Evolutionary conservation across 2,329 filamentous ascomycete species (phyloP).

Genomic region (Penicillium fuscoglaucum): DNA sequence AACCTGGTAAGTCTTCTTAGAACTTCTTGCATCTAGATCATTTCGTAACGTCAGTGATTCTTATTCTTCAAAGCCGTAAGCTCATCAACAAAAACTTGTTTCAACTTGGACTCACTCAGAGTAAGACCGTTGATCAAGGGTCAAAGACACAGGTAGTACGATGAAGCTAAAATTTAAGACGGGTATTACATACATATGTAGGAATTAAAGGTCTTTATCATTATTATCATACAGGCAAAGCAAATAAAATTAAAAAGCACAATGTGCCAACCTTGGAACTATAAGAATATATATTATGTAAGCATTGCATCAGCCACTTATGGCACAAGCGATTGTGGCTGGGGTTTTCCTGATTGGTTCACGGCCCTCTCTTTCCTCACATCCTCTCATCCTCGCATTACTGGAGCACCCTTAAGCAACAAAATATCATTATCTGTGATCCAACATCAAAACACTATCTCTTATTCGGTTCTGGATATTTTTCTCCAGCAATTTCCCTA

Average conservation of each 20-base stretch:
- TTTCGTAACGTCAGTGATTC: not conserved
- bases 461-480: not conserved
- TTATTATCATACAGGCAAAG: not conserved
- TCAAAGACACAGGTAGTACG: not conserved
- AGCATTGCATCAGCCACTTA: not conserved
- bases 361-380: not conserved
- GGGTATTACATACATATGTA: not conserved
- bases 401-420: not conserved
- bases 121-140: not conserved
- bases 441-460: not conserved
- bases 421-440: not conserved
- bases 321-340: conserved; percentile 5
- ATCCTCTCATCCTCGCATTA: conserved; percentile 2
- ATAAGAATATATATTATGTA: not conserved
- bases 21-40: not conserved
- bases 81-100: not conserved
- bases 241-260: not conserved
- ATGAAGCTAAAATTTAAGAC: not conserved
- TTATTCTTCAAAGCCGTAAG: not conserved
- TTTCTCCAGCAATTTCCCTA: not conserved
- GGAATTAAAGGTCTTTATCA: not conserved
- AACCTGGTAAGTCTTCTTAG: conserved; percentile 24
- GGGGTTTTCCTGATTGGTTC: conserved; percentile 6
- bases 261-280: not conserved
- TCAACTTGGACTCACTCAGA: conserved; percentile 1